phyloP scores from a whole-genome alignment of 2,329 filamentous ascomycete genomes.

The Pseudodiploospora longispora region DNA sequence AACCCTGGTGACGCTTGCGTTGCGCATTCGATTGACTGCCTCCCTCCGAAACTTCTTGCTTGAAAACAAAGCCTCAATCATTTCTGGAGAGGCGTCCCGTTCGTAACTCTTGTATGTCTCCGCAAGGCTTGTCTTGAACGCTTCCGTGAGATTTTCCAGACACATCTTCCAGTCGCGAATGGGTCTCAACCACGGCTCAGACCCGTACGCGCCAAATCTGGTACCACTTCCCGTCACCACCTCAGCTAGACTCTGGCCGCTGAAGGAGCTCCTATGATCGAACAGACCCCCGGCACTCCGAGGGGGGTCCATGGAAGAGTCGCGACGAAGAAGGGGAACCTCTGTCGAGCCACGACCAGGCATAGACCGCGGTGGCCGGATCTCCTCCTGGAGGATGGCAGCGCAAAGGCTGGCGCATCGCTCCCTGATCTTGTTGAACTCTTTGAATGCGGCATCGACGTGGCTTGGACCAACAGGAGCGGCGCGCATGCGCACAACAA shows the following conservation, averaged over 20 bases:
- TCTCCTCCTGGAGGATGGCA: constrained; percentile 32
- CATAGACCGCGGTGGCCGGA: constrained; percentile 18
- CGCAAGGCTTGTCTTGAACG: constrained; percentile 31
- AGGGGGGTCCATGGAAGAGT: constrained; percentile 23
- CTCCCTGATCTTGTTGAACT: constrained; percentile 34
- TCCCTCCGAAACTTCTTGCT: constrained; percentile 34
- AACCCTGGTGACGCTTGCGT: constrained; percentile 33
- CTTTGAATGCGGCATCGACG: constrained; percentile 36
- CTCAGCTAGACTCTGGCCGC: constrained; percentile 26
- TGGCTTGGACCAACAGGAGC: constrained; percentile 24
- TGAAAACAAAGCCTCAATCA: constrained; percentile 34
- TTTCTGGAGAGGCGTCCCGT: constrained; percentile 32
- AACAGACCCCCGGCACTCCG: constrained; percentile 20
- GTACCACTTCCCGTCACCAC: constrained; percentile 18
- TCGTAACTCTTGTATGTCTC: constrained; percentile 39
- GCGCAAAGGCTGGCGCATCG: constrained; percentile 32
- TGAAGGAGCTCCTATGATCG: constrained; percentile 30
- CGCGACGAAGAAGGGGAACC: constrained; percentile 15
- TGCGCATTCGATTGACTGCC: constrained; percentile 38
- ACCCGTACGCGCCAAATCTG: constrained; percentile 15
- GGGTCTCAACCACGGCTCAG: constrained; percentile 27
- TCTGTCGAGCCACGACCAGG: constrained; percentile 15
- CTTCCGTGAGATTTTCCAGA: constrained; percentile 33
- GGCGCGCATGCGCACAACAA: constrained; percentile 28
- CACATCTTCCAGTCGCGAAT: constrained; percentile 38